Evolutionary conservation across 176 grass and related monocot genomes (phyloP).

Genomic region (Leersia perrieri): DNA sequence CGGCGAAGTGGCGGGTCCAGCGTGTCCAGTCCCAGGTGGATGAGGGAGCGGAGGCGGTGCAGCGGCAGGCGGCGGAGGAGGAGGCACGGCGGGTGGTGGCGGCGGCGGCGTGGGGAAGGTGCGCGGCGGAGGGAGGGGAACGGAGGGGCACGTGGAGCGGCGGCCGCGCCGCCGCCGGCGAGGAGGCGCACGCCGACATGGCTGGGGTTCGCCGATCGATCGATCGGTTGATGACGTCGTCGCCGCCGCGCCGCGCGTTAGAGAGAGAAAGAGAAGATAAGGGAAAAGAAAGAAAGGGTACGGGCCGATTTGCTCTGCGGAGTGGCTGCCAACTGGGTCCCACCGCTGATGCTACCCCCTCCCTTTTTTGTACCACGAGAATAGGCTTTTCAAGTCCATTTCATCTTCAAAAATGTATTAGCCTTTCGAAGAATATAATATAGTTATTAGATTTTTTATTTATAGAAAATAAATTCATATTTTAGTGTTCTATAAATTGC

Average conservation of each 20-base stretch:
- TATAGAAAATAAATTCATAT: too few species aligned
- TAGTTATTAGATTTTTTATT: too few species aligned
- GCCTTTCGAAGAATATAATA: too few species aligned
- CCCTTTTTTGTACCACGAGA: too few species aligned
- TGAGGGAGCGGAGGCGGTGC: slow-evolving; percentile 10
- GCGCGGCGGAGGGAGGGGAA: slow-evolving; percentile 36
- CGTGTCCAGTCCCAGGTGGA: slow-evolving; percentile 80
- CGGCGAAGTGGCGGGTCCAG: slow-evolving; percentile 85
- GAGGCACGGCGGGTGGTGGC: background rate
- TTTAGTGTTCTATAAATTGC: too few species aligned
- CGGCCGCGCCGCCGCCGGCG: slow-evolving; percentile 49
- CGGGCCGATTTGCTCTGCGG: background rate
- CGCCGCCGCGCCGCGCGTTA: background rate
- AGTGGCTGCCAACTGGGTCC: background rate
- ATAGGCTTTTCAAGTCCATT: too few species aligned
- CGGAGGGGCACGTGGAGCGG: slow-evolving; percentile 17
- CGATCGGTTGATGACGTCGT: background rate
- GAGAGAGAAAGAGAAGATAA: slow-evolving; percentile 5
- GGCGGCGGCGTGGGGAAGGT: background rate
- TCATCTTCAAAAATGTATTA: too few species aligned
- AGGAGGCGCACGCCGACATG: slow-evolving; percentile 44
- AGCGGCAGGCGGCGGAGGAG: slow-evolving; percentile 24
- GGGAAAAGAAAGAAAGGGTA: too few species aligned
- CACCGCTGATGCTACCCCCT: too few species aligned
- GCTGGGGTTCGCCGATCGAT: slow-evolving; percentile 3